Percentiles rank a stretch among this genome's conserved stretches.
These are phyloP conservation scores for Bjerkandera adusta DNA, from an alignment of 1,284 basidiomycete genomes.

Conservation along the genomic window DNA sequence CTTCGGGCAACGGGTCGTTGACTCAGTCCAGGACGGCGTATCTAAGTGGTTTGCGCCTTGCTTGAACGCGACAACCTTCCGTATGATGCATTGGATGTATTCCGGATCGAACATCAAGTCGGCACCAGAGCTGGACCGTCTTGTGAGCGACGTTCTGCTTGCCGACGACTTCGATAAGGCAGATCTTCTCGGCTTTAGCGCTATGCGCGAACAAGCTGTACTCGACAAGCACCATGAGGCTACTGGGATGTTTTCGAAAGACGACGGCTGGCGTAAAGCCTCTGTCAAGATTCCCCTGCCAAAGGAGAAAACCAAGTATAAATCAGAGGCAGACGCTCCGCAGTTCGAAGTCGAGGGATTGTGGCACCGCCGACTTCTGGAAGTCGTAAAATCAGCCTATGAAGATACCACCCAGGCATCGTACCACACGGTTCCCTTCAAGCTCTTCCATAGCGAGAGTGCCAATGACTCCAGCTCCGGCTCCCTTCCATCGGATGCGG, in stretches of 20 bases:
- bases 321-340: constrained; percentile 1
- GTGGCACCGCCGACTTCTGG: constrained; percentile 12
- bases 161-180: constrained; percentile 9
- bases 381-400: constrained; percentile 12
- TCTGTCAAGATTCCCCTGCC: constrained; percentile 10
- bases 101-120: constrained; percentile 12
- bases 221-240: constrained; percentile 3
- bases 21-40: not conserved
- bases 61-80: constrained; percentile 10
- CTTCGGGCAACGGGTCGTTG: not conserved
- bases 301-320: not conserved
- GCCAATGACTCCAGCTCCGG: not conserved
- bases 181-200: constrained; percentile 11
- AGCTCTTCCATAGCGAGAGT: constrained; percentile 1
- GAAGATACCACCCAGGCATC: not conserved
- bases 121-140: constrained; percentile 9
- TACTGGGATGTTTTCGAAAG: not conserved
- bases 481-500: not conserved
- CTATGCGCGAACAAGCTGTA: not conserved
- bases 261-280: constrained; percentile 9
- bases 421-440: constrained; percentile 10
- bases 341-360: constrained; percentile 11
- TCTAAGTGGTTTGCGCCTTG: constrained; percentile 6
- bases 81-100: constrained; percentile 16
- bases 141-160: constrained; percentile 12